Base-by-base conservation (phyloP, 2,329 filamentous ascomycete species). In the Fusarium aywerte region DNA sequence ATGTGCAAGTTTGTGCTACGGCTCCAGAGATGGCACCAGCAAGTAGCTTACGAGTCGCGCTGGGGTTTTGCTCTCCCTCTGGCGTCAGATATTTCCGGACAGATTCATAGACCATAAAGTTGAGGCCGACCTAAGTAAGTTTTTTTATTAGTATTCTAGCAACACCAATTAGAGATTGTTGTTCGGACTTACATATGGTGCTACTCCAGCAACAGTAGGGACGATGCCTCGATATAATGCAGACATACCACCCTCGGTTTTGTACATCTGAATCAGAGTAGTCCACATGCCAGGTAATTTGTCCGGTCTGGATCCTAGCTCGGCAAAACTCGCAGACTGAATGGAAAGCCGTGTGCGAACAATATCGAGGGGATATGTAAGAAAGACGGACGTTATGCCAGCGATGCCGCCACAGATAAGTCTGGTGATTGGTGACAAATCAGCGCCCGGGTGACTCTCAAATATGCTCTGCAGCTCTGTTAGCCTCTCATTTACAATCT, bases 81-180 rank as follows among this genome's bases (percentile, higher is more conserved):
- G 90, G 90, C 0, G 96, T 99, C 70, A 99, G 84, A 70, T 90
- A 90, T 73, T 89, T 89, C 62, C 96, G 89, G 59, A 94, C 90
- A 47, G 90, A 90, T 79, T 99, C 96, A 80, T 99, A 99, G 7
- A 92, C 93, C 93, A 98, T 98, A 79, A 99, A 99, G 78, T 99
- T 99, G 54, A 99, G 84, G 36, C 96, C 96, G 64, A 99, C 91
- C 90, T 93, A 70, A 51, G n/a, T 27, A 32, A 6, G 16, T 21
- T 20, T 21, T 11, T 23, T 29, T n/a, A 48, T 69, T 27, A 72
- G 32, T 44, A 20, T 15, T 32, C 21, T 7, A 35, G 16, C 38
- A n/a, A 16, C 23, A n/a, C 21, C 13, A 12, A 10, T n/a, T 9
- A 35, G 12, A 33, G 23, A 39, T 29, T 11, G 20, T 7, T n/a